A percentile compares a stretch with the other conserved stretches of the same genome.
Evolutionary conservation across 306 rosid genomes (phyloP).

Genomic region (Clitoria ternatea): DNA sequence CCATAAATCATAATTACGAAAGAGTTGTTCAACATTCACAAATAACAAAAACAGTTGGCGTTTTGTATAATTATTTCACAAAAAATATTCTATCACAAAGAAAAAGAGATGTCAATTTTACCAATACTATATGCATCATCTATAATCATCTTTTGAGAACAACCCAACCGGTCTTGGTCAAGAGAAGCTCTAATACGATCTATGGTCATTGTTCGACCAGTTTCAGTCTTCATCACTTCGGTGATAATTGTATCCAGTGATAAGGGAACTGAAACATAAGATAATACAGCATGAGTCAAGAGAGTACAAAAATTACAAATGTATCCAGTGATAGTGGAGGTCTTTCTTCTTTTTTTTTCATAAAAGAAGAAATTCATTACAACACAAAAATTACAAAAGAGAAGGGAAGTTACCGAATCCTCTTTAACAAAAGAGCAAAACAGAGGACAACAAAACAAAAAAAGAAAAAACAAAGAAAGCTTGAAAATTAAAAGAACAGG

Average conservation of each 20-base stretch:
- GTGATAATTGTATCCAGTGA: constrained; percentile 51
- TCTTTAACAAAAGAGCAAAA: too few species aligned
- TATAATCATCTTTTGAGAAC: constrained; percentile 31
- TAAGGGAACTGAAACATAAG: constrained; percentile 58
- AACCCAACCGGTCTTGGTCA: constrained; percentile 53
- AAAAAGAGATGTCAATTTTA: constrained; percentile 25
- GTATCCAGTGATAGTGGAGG: background rate
- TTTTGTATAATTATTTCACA: background rate
- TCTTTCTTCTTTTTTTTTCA: background rate
- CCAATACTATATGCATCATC: constrained; percentile 62
- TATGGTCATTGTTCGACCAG: constrained; percentile 57
- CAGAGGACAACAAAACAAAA: background rate
- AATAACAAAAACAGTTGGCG: background rate
- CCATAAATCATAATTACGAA: background rate
- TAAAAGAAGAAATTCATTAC: background rate
- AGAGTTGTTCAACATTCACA: constrained; percentile 10
- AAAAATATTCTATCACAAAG: constrained; percentile 12
- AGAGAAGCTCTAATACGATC: constrained; percentile 73
- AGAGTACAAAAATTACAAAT: too few species aligned
- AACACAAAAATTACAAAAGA: too few species aligned
- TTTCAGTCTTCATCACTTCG: constrained; percentile 76
- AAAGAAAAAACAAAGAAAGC: background rate
- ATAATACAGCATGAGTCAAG: too few species aligned
- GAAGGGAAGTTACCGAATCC: too few species aligned
- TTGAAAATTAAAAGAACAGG: too few species aligned